Conservation (phyloP, 257 asterid genomes). For the Salvia hispanica region DNA sequence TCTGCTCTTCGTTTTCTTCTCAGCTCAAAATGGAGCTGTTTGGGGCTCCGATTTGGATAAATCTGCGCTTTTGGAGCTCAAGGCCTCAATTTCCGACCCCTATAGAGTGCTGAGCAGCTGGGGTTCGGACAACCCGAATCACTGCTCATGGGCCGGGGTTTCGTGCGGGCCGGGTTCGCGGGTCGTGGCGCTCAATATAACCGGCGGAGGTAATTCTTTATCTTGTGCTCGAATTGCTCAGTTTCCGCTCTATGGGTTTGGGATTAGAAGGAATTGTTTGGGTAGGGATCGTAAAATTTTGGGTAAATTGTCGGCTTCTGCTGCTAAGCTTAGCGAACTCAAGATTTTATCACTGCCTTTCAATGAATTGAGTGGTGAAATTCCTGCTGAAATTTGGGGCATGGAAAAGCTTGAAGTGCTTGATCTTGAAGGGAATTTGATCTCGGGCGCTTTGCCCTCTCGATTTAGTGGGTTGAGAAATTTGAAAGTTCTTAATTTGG, state of each 20-base stretch:
- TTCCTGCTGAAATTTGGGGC: slow-evolving; percentile 70
- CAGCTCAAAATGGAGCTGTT: slow-evolving; percentile 46
- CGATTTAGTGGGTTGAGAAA: slow-evolving; percentile 59
- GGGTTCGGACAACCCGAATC: slow-evolving; percentile 48
- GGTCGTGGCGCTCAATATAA: slow-evolving; percentile 68
- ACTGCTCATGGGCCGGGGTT: slow-evolving; percentile 85
- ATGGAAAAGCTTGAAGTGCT: slow-evolving; percentile 90
- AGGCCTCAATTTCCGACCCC: slow-evolving; percentile 71
- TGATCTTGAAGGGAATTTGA: slow-evolving; percentile 85
- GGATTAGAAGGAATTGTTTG: slow-evolving; percentile 68
- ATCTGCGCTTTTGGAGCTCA: slow-evolving; percentile 83
- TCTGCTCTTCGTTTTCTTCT: slow-evolving; percentile 47
- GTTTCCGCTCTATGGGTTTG: slow-evolving; percentile 81
- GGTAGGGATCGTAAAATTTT: slow-evolving; percentile 39
- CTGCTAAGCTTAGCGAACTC: slow-evolving; percentile 64
- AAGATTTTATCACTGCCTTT: slow-evolving; percentile 74
- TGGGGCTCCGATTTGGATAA: slow-evolving; percentile 66
- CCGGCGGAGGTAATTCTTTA: slow-evolving; percentile 78
- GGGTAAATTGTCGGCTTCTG: slow-evolving; percentile 58
- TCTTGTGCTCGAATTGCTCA: slow-evolving; percentile 73
- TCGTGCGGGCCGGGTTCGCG: slow-evolving; percentile 67
- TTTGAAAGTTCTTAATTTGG: slow-evolving; percentile 76
- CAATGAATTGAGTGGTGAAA: slow-evolving; percentile 73
- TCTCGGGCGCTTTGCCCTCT: slow-evolving; percentile 62
- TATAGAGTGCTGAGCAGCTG: slow-evolving; percentile 64